Conservation (phyloP, 139 green algal species). For the Coelastrella sp. region DNA sequence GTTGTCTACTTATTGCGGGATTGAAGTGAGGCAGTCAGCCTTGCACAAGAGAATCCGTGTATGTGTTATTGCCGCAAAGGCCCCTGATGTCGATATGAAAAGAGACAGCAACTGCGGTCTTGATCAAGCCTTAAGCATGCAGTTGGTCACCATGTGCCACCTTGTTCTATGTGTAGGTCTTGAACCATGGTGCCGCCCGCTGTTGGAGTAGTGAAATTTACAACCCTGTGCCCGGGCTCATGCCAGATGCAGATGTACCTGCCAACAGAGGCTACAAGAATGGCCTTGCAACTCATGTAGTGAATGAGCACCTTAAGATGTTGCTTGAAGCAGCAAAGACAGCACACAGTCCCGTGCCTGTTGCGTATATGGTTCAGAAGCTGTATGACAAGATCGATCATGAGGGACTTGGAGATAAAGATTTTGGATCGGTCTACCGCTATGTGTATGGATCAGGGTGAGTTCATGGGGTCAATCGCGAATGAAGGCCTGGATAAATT, state of each 20-base stretch:
- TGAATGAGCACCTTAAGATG: constrained; percentile 74
- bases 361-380: neutral
- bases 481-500: no score
- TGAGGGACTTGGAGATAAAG: constrained; percentile 52
- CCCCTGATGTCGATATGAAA: no score
- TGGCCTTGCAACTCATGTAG: constrained; percentile 71
- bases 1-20: no score
- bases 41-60: no score
- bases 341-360: constrained; percentile 35
- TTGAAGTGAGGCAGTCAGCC: no score
- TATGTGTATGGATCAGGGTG: constrained; percentile 32
- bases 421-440: constrained; percentile 53
- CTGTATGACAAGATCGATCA: constrained; percentile 50
- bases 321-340: constrained; percentile 58
- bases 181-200: constrained; percentile 75
- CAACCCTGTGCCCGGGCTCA: constrained; percentile 60
- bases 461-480: neutral
- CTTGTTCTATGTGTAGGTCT: constrained; percentile 41
- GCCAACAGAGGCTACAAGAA: constrained; percentile 59
- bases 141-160: no score
- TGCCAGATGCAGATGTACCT: neutral
- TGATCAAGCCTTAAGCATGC: no score
- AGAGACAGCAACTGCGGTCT: no score
- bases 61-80: no score
- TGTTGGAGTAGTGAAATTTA: constrained; percentile 76